Percentiles rank a stretch among this genome's conserved stretches.
Evolutionary conservation across 257 asterid species (phyloP).

Genomic region (Salvia splendens): DNA sequence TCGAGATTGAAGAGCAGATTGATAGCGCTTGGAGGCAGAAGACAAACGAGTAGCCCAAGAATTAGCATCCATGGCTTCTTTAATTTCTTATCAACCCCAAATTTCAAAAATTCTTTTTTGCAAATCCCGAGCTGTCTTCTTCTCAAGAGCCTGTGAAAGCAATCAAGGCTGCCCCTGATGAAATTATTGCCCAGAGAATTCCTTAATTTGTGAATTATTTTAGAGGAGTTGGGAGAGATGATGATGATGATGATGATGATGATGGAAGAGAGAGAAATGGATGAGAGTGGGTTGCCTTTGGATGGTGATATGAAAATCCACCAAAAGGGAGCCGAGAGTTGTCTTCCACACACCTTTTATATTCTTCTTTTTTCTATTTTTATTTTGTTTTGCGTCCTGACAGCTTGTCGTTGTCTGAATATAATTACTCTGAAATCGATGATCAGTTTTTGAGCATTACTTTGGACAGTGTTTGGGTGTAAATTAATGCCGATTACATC

Average conservation of each 20-base stretch:
- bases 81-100: slow-evolving; percentile 27
- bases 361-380: not conserved
- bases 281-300: slow-evolving; percentile 27
- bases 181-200: slow-evolving; percentile 12
- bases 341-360: slow-evolving; percentile 41
- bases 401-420: slow-evolving; percentile 26
- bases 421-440: slow-evolving; percentile 11
- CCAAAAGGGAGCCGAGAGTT: slow-evolving; percentile 44
- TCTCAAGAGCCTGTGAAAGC: slow-evolving; percentile 35
- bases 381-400: slow-evolving; percentile 17
- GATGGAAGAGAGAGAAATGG: slow-evolving; percentile 23
- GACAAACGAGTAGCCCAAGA: slow-evolving; percentile 86
- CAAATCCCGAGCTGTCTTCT: slow-evolving; percentile 36
- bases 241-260: slow-evolving; percentile 32
- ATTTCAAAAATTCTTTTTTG: slow-evolving; percentile 29
- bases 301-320: slow-evolving; percentile 56
- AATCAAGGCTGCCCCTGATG: slow-evolving; percentile 25
- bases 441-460: slow-evolving; percentile 11
- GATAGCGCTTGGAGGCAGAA: slow-evolving; percentile 76
- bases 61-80: slow-evolving; percentile 72
- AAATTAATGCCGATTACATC: not conserved
- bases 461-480: not conserved
- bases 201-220: slow-evolving; percentile 26
- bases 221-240: slow-evolving; percentile 38
- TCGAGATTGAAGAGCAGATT: slow-evolving; percentile 87